Evolutionary conservation across 768 basidiomycete species (phyloP), one percentile per base, ranked within the genome.

Genomic region (Naganishia randhawae): DNA sequence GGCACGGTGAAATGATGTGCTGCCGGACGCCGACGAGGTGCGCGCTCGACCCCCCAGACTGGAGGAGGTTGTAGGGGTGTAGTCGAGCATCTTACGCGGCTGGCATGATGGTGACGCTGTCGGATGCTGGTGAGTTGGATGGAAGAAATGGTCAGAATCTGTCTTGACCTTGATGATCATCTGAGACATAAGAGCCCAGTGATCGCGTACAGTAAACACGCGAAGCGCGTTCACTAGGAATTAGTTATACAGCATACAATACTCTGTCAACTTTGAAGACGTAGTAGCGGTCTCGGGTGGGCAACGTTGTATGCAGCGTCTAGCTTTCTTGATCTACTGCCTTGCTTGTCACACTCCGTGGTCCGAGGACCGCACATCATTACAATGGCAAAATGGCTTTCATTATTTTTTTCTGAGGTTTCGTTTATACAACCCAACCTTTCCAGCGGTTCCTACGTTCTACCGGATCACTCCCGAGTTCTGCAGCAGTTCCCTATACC

Each of bases 391-490:
- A 61, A 42, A 41, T 39, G 57, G 57, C 57, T 61, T 61, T 61
- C 57, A 61, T 61, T 41, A 61, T 61, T 61, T 61, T 48, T 61
- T 61, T 61, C 57, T 41, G 57, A 61, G 57, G 57, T 61, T 61
- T 61, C 41, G 57, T 61, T 61, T 61, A 61, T 61, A 61, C 57
- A 61, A 41, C 57, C 57, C 57, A 29, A 25, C 57, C 37, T 25
- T 61, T 14, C 22, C 57, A 41, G 16, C 45, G 45, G 25, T 48
- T 22, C 45, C 7, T 48, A 48, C 45, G 45, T 22, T 37, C 42
- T 27, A 66, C 31, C 65, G 65, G 25, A 66, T 53, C 50, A 25
- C 65, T 1, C 50, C 41, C 16, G 66, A 61, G 42, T 50, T 54
- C 37, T 67, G 66, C 39, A 67, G 48, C 54, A 67, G 54, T 41